Base-by-base conservation (phyloP, 1,284 basidiomycete genomes). In the Heterobasidion annosum region DNA sequence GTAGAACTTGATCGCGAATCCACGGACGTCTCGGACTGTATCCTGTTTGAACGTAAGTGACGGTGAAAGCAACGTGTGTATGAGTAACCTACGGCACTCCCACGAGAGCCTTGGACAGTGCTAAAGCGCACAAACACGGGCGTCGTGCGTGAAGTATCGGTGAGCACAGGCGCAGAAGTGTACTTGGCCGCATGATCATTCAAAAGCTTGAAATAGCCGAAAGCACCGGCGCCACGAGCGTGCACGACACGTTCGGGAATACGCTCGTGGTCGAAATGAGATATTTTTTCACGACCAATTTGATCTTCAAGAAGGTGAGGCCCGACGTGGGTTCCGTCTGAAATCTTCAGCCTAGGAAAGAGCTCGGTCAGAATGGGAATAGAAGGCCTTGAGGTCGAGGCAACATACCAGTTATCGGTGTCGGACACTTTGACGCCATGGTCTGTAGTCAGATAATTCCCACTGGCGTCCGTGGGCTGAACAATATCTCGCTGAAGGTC, bases 1-100 rank as follows among this genome's bases (percentile, higher is more conserved):
- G 67, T 92, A 93, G 62, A 93, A 82, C 63, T 91, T 85, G 54
- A 77, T 71, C 0, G 91, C 89, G 62, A 94, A 93, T 0, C 91
- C 91, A 59, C 91, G 81, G 18, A 90, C 88, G 63, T 94, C 91
- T 46, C 91, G 81, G 19, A 88, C 88, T 32, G 85, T 88, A 59
- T 89, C 86, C 78, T 85, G 57, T 47, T 9, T 40, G n/a, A 8
- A 13, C 15, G n/a, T 34, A 15, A 15, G 33, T 10, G 32, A 15
- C 33, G 3, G 2, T 32, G n/a, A 40, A 40, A 9, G 9, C 8
- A 7, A 25, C 32, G 9, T 12, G 34, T 25, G 43, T 25, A 45
- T 1, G 40, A 6, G 10, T 42, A 18, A 66, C 76, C 60, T 62
- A 83, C 81, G 3, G 88, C 84, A 57, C 83, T 87, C 16, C 90